Evolutionary conservation across 1,284 basidiomycete genomes (phyloP), one percentile per base, ranked within the genome.

Genomic region (Ceratobasidium sp.): DNA sequence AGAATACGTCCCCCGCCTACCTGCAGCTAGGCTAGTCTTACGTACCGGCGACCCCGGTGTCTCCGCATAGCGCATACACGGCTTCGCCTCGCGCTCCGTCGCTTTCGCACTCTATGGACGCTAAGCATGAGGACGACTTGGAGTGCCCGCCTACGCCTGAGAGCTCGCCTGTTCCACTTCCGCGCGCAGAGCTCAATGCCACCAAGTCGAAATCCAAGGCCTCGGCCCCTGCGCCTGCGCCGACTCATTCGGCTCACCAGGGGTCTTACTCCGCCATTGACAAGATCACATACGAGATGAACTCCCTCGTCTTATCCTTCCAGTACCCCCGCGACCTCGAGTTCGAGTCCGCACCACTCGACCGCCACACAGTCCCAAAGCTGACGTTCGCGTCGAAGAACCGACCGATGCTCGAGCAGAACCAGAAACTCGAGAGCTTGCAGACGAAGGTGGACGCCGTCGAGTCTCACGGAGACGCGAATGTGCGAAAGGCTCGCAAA

Each of bases 311-410:
- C n/a, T 13, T 58, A 14, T 23, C 54, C 1, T 70, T 58, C 55
- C 13, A 69, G 9, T 41, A 26, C 44, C 67, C 67, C n/a, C 43
- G 23, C 18, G 52, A 69, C 1, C 67, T 70, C 35, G 67, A 70
- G 21, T 70, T 70, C 43, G 28, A 28, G 26, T n/a, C 52, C 2
- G 49, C 50, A 5, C 32, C 9, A 13, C 2, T 47, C 13, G 30
- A 30, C 32, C 4, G 14, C 35, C 35, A 46, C 47, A 8, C 35
- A 23, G 28, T 32, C 0, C 64, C 52, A 3, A 21, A 18, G 14
- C 23, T 69, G 41, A 3, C 35, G 11, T 69, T 26, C 32, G 55
- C 52, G 7, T 13, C 52, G 9, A 55, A 69, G 52, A 69, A 57
- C 64, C 21, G 28, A 32, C 41, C 52, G 1, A 16, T 46, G 18